These are phyloP conservation scores for Ceriops decandra DNA, from an alignment of 345 rosid genomes.

Conservation along the genomic window DNA sequence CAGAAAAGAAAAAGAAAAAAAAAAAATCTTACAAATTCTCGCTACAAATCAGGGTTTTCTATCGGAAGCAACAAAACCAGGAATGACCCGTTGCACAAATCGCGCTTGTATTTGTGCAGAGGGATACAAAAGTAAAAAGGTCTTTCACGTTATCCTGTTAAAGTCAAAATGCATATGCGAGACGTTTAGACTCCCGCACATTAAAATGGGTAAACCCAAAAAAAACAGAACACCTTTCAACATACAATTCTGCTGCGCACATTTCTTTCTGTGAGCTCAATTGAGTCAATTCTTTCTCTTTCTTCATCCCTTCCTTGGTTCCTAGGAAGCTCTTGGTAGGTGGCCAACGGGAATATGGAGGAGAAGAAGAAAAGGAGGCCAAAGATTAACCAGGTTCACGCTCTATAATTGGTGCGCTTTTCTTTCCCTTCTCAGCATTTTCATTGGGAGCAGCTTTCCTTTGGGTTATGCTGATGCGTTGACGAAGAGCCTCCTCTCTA, in stretches of 20 bases:
- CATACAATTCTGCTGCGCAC: too few species aligned
- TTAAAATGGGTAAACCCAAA: too few species aligned
- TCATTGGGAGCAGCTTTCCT: neutral
- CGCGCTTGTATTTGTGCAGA: slow-evolving; percentile 8
- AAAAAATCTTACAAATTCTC: too few species aligned
- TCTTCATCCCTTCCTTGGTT: slow-evolving; percentile 4
- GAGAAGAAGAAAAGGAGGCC: neutral
- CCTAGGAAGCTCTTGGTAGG: slow-evolving; percentile 15
- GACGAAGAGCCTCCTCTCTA: slow-evolving; percentile 30
- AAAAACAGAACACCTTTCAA: too few species aligned
- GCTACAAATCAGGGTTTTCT: too few species aligned
- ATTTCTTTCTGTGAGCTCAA: neutral
- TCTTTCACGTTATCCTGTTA: slow-evolving; percentile 22
- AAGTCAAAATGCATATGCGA: slow-evolving; percentile 22
- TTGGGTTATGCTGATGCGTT: slow-evolving; percentile 26
- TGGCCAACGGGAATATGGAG: slow-evolving; percentile 14
- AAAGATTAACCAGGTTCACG: slow-evolving; percentile 4
- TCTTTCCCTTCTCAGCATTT: slow-evolving; percentile 18
- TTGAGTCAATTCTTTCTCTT: neutral
- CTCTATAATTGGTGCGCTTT: slow-evolving; percentile 4
- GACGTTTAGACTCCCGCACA: neutral
- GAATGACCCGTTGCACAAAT: slow-evolving; percentile 28
- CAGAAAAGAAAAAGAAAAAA: too few species aligned
- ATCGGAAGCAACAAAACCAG: neutral
- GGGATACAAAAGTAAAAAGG: neutral